Evolutionary conservation across 495 filamentous ascomycete genomes (phyloP), one percentile per base, ranked within the genome.

Genomic region (Penicillium chermesinum): DNA sequence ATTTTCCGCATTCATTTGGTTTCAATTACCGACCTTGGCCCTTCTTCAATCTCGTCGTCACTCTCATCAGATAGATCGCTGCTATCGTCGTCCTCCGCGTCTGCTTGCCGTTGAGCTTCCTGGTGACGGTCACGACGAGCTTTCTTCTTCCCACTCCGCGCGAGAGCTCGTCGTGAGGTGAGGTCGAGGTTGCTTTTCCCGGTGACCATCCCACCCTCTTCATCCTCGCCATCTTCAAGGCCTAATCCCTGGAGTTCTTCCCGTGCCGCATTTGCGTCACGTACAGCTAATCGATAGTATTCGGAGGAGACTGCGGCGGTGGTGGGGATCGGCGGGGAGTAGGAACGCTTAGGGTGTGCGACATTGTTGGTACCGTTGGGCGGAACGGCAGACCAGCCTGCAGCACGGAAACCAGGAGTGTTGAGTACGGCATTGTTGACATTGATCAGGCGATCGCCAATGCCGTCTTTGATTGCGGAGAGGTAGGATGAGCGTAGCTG

Each of bases 11-110:
- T n/a, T 18, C 35, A 17, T 13, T 25, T 15, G 37, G 16, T 16
- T 27, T n/a, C 9, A 2, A 14, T 4, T 7, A 54, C 63, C 41
- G 43, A 74, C 72, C 72, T 70, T 59, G 59, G 60, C 21, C 57
- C 44, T 34, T 58, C 63, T 13, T 95, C 89, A 8, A 74, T 76
- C 48, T 95, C 90, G 22, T 96, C 91, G 40, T 98, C 93, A 55
- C 89, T 96, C 43, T 97, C 91, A 54, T 96, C 93, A 58, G 89
- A 96, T 50, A 96, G 67, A 62, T 97, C 93, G 61, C 89, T 95
- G 63, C 93, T 97, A 63, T 97, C 94, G 21, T 96, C 94, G 37
- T 97, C 93, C 46, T 96, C 91, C 59, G 87, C 81, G 51, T 91
- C 87, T 55, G 90, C 83, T 32, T 81, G 81, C 42, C 81, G 76